Evolutionary conservation across 805 yeast genomes (phyloP), one percentile per base, ranked within the genome.

Genomic region (Saccharomycopsis javanensis): DNA sequence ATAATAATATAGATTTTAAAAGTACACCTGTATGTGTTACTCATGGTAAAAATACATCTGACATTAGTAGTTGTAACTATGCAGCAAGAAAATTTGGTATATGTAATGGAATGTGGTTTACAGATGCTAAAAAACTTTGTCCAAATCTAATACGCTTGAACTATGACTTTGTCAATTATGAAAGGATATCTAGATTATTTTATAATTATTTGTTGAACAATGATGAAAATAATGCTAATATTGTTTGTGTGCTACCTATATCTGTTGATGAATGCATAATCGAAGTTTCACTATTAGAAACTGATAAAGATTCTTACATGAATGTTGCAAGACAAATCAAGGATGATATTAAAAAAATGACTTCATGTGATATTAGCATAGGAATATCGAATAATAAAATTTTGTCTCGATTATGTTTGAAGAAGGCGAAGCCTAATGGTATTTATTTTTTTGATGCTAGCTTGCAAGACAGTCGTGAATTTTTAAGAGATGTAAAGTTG

Each of bases 221-320:
- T 59, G 63, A 64, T 16, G 45, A 54, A 6, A 42, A 42, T 20
- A 54, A 54, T 6, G 30, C 53, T 8, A 52, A 61, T 7, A 66
- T 75, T 16, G 72, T 71, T 38, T 75, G 83, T 51, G 79, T 90
- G 1, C 75, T 83, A 31, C 98, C 98, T 0, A 88, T 94, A 0
- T 89, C 95, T 60, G 83, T 94, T 2, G 98, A 94, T 68, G 99
- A 94, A 66, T 96, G 90, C 0, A 71, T 94, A n/a, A 66, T 88
- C 8, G 96, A 88, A 63, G 75, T 85, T 1, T 71, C 83, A 42
- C 48, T 42, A 20, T n/a, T 20, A 25, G 48, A 34, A 28, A 18
- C 7, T 27, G 45, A 33, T 6, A 50, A 50, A 28, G 1, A 55
- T 23, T 31, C 52, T 50, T 48, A 15, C 31, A 15, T 48, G 51